Percentiles rank a stretch among this genome's conserved stretches.
Conservation (phyloP, 2,329 filamentous ascomycete species). For the Neonectria ditissima region DNA sequence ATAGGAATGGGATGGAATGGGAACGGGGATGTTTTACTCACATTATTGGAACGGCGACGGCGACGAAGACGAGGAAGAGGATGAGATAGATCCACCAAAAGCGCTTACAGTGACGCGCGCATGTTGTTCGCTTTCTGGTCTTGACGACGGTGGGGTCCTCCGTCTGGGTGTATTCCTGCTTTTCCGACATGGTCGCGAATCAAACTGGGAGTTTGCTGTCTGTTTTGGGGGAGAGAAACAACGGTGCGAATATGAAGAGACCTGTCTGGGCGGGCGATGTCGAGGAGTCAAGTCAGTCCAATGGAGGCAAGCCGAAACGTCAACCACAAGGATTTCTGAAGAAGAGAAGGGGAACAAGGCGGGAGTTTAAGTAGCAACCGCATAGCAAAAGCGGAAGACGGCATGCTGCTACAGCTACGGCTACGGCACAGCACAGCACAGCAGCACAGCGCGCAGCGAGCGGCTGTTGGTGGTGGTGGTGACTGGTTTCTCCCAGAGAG, state of each 20-base stretch:
- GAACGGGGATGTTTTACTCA: conserved; percentile 58
- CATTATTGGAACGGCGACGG: conserved; percentile 70
- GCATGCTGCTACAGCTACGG: not conserved
- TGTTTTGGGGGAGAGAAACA: not conserved
- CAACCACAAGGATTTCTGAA: conserved; percentile 15
- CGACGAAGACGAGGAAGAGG: conserved; percentile 59
- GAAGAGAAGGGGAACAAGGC: conserved; percentile 28
- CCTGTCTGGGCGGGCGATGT: conserved; percentile 14
- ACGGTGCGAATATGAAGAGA: conserved; percentile 1
- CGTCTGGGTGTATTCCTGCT: conserved; percentile 50
- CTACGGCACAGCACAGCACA: conserved; percentile 24
- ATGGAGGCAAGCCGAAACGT: conserved; percentile 29
- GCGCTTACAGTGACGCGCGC: conserved; percentile 61
- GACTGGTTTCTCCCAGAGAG: conserved; percentile 17
- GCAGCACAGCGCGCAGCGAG: conserved; percentile 12
- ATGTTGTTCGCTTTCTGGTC: conserved; percentile 53
- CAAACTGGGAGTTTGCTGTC: not conserved
- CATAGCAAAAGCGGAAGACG: conserved; percentile 20
- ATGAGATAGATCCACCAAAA: conserved; percentile 74
- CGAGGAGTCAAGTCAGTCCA: conserved; percentile 21
- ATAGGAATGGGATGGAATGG: no score
- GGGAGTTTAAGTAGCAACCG: conserved; percentile 40
- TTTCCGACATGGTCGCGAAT: conserved; percentile 52
- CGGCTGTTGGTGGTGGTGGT: not conserved
- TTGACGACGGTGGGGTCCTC: conserved; percentile 47